Evolutionary conservation across 441 rosid species (phyloP).

Genomic region (Hura crepitans): DNA sequence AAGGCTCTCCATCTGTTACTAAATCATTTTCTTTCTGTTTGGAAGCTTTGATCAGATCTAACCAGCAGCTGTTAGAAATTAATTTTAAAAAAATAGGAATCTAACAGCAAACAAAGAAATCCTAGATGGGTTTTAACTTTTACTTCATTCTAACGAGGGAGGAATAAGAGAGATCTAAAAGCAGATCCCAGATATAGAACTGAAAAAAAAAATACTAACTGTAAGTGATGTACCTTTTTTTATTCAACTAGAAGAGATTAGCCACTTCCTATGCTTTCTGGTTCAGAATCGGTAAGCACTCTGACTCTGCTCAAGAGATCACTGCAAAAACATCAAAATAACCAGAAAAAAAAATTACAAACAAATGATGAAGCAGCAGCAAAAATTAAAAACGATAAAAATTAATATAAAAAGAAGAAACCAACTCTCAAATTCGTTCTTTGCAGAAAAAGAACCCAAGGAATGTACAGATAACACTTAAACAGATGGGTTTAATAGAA

Average conservation of each 20-base stretch:
- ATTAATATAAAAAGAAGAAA: background rate
- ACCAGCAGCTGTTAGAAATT: conserved; percentile 20
- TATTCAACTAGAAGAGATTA: conserved; percentile 7
- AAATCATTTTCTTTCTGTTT: conserved; percentile 21
- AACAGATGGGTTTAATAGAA: background rate
- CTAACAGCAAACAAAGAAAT: conserved; percentile 12
- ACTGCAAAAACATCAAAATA: conserved; percentile 13
- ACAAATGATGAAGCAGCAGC: background rate
- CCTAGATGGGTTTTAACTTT: conserved; percentile 22
- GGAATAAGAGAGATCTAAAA: conserved; percentile 34
- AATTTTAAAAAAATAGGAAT: background rate
- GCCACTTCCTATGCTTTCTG: conserved; percentile 7
- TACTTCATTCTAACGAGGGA: conserved; percentile 11
- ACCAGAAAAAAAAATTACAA: background rate
- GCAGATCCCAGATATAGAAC: conserved; percentile 36
- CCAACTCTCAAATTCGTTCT: background rate
- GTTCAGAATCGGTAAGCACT: conserved; percentile 18
- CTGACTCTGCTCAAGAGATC: conserved; percentile 19
- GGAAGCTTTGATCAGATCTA: conserved; percentile 35
- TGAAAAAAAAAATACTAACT: conserved; percentile 8
- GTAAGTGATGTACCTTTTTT: conserved; percentile 6
- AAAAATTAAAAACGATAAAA: background rate
- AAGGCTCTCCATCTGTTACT: background rate
- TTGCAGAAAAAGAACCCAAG: background rate
- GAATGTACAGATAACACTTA: conserved; percentile 2